Evolutionary conservation across 768 basidiomycete genomes (phyloP).

Genomic region (Termitomyces sp.): DNA sequence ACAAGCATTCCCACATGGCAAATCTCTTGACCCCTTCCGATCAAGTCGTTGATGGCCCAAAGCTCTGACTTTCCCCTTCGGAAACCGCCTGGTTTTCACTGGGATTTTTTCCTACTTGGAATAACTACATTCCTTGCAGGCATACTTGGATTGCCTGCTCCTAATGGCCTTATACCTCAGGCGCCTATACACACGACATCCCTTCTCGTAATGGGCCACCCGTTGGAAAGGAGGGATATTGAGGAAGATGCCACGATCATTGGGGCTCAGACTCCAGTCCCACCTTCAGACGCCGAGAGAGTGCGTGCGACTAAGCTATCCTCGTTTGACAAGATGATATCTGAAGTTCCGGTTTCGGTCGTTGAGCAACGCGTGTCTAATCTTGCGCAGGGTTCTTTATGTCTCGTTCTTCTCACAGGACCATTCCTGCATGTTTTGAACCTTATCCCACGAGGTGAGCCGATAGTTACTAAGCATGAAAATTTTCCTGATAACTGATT

Average conservation of each 20-base stretch:
- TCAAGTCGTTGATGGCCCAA: constrained; percentile 86
- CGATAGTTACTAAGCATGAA: constrained; percentile 4
- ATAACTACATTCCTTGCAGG: constrained; percentile 87
- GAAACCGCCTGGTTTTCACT: constrained; percentile 88
- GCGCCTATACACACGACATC: constrained; percentile 92
- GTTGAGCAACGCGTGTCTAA: constrained; percentile 95
- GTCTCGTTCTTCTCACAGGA: constrained; percentile 72
- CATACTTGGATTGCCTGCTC: constrained; percentile 81
- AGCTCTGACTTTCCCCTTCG: constrained; percentile 81
- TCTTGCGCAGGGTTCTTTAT: constrained; percentile 75
- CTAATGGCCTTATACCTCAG: constrained; percentile 80
- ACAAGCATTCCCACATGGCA: constrained; percentile 19
- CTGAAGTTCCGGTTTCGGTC: constrained; percentile 63
- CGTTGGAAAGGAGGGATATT: constrained; percentile 31
- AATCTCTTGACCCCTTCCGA: background rate
- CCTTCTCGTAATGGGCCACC: constrained; percentile 61
- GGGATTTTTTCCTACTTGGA: constrained; percentile 89
- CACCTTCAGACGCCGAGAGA: constrained; percentile 3
- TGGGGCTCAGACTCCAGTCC: constrained; percentile 1
- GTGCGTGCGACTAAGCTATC: constrained; percentile 5
- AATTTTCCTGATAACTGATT: background rate
- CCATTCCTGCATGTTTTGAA: constrained; percentile 79
- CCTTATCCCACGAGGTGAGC: constrained; percentile 66
- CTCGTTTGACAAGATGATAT: background rate
- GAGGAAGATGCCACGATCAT: constrained; percentile 22